Evolutionary conservation across 441 rosid genomes (phyloP).

Genomic region (Adansonia grandidieri): DNA sequence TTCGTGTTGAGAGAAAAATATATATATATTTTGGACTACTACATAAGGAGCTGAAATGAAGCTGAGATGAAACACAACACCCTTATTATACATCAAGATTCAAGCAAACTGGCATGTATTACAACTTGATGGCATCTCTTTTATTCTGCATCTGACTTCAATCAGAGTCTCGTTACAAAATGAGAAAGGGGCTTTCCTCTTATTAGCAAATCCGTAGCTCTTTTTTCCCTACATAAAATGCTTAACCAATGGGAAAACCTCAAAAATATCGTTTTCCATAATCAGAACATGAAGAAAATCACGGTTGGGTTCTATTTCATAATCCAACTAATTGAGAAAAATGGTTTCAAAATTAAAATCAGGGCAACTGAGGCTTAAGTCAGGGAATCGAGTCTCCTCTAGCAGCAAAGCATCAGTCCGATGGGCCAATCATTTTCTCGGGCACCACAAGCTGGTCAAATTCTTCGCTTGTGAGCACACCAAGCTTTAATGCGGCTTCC

Average conservation of each 20-base stretch:
- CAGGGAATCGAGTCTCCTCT: constrained; percentile 1
- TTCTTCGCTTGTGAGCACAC: constrained; percentile 75
- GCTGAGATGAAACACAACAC: not conserved
- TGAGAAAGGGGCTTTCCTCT: constrained; percentile 37
- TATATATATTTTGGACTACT: not conserved
- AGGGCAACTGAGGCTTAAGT: not conserved
- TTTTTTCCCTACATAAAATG: not conserved
- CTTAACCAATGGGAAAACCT: constrained; percentile 28
- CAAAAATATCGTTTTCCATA: constrained; percentile 30
- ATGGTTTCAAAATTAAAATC: constrained; percentile 13
- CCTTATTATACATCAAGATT: not conserved
- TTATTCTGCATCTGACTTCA: constrained; percentile 3
- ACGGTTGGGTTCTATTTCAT: not conserved
- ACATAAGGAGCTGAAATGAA: not conserved
- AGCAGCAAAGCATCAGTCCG: constrained; percentile 46
- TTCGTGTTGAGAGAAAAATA: not conserved
- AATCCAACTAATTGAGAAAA: constrained; percentile 19
- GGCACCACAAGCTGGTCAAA: constrained; percentile 93
- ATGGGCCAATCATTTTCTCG: constrained; percentile 94
- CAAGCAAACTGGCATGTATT: not conserved
- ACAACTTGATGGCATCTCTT: not conserved
- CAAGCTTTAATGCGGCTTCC: constrained; percentile 82
- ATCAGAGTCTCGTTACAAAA: constrained; percentile 20
- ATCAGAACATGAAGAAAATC: constrained; percentile 9
- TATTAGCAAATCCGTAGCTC: constrained; percentile 26